These are phyloP conservation scores for Colletotrichum navitas DNA, from an alignment of 2,329 filamentous ascomycete genomes.

Conservation along the genomic window DNA sequence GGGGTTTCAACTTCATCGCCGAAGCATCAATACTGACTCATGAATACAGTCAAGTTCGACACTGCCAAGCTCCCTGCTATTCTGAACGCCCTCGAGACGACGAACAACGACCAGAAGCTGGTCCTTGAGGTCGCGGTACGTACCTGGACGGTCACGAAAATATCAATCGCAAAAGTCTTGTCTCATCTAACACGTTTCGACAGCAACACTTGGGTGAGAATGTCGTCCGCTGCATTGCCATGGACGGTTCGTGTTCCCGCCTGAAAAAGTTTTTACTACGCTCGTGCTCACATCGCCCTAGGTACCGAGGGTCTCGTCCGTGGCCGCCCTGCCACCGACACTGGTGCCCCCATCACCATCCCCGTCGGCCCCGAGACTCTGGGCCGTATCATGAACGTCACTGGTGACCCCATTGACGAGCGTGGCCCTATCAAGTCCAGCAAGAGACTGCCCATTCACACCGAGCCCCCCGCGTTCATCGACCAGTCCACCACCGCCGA, in stretches of 20 bases:
- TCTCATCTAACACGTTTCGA: constrained; percentile 53
- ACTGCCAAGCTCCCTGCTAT: constrained; percentile 92
- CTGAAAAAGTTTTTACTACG: constrained; percentile 42
- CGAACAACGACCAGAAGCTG: constrained; percentile 94
- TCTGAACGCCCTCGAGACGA: constrained; percentile 94
- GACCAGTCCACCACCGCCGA: constrained; percentile 98
- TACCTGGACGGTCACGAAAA: constrained; percentile 34
- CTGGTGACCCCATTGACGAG: constrained; percentile 99
- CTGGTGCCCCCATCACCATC: constrained; percentile 94
- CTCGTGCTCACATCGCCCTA: constrained; percentile 53
- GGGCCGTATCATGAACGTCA: constrained; percentile 99
- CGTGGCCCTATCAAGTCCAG: constrained; percentile 96
- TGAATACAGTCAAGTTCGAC: constrained; percentile 89
- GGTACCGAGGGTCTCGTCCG: constrained; percentile 99
- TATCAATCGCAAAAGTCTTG: constrained; percentile 14
- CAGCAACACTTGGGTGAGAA: constrained; percentile 99
- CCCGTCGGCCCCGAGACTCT: constrained; percentile 94
- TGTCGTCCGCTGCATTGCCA: constrained; percentile 99
- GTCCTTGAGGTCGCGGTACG: constrained; percentile 95
- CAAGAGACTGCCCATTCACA: constrained; percentile 91
- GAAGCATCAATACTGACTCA: constrained; percentile 29
- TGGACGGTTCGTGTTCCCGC: constrained; percentile 83
- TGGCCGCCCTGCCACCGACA: constrained; percentile 87
- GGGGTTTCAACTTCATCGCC: constrained; percentile 21
- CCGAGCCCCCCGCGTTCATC: constrained; percentile 90